These are phyloP conservation scores for Psophocarpus tetragonolobus DNA, from an alignment of 306 rosid species.

Conservation along the genomic window DNA sequence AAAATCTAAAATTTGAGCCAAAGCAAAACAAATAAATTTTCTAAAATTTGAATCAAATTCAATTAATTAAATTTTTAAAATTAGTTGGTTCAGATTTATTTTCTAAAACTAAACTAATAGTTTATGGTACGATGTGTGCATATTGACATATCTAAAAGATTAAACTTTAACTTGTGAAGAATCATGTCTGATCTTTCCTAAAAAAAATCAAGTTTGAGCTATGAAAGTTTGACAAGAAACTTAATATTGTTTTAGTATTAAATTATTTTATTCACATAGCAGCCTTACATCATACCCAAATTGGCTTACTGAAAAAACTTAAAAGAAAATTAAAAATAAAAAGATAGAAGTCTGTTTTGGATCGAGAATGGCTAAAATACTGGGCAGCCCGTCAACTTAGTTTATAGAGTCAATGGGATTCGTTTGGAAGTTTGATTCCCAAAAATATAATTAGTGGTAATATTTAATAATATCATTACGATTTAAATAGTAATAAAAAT, in stretches of 20 bases:
- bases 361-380: constrained; percentile 14
- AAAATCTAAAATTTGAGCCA: too few species aligned
- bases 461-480: constrained; percentile 4
- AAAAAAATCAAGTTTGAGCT: too few species aligned
- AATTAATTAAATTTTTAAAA: too few species aligned
- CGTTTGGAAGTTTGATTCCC: constrained; percentile 29
- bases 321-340: neutral
- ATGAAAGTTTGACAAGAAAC: constrained; percentile 18
- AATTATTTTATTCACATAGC: constrained; percentile 9
- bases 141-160: neutral
- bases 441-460: constrained; percentile 14
- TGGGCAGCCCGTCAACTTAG: constrained; percentile 33
- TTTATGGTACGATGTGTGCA: neutral
- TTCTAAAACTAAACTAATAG: too few species aligned
- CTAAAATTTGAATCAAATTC: too few species aligned
- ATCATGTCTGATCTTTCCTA: constrained; percentile 9
- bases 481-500: neutral
- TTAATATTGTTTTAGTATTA: neutral
- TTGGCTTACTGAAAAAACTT: neutral
- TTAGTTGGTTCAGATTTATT: too few species aligned
- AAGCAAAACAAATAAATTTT: too few species aligned
- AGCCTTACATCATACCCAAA: constrained; percentile 28
- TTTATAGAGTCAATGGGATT: constrained; percentile 41
- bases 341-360: constrained; percentile 9
- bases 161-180: neutral